Percentiles rank a stretch among this genome's conserved stretches.
These are phyloP conservation scores for Eutrema heterophyllum DNA, from an alignment of 345 rosid species.

Conservation along the genomic window DNA sequence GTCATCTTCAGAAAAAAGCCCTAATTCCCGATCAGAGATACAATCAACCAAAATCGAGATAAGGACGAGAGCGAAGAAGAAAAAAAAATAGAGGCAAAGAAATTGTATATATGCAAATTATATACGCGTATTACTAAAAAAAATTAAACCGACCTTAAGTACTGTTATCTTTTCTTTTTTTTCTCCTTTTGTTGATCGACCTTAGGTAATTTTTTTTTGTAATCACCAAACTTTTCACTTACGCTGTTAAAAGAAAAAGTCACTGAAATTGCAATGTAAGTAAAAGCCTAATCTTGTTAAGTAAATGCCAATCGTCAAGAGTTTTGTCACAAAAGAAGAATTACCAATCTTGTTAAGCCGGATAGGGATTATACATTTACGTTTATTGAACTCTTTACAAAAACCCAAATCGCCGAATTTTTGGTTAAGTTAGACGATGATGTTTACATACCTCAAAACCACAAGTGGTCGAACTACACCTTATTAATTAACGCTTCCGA, in stretches of 20 bases:
- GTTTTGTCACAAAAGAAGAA: background rate
- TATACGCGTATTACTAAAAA: background rate
- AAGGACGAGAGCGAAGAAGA: constrained; percentile 1
- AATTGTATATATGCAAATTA: too few species aligned
- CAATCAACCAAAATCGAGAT: constrained; percentile 18
- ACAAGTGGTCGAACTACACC: background rate
- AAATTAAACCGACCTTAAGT: background rate
- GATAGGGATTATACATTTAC: background rate
- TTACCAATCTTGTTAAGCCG: too few species aligned
- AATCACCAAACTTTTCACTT: too few species aligned
- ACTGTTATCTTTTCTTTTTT: background rate
- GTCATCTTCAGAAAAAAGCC: constrained; percentile 48
- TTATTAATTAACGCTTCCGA: constrained; percentile 29
- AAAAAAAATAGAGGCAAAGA: background rate
- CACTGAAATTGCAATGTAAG: too few species aligned
- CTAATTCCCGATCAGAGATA: constrained; percentile 16
- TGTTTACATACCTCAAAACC: background rate
- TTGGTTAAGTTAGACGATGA: background rate
- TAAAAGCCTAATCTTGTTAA: too few species aligned
- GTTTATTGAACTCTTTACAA: too few species aligned
- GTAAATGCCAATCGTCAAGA: background rate
- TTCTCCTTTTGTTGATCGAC: too few species aligned
- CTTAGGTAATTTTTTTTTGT: too few species aligned
- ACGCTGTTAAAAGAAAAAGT: too few species aligned
- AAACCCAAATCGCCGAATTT: background rate